phyloP scores from a whole-genome alignment of 306 rosid species.

The Rubus idaeus region DNA sequence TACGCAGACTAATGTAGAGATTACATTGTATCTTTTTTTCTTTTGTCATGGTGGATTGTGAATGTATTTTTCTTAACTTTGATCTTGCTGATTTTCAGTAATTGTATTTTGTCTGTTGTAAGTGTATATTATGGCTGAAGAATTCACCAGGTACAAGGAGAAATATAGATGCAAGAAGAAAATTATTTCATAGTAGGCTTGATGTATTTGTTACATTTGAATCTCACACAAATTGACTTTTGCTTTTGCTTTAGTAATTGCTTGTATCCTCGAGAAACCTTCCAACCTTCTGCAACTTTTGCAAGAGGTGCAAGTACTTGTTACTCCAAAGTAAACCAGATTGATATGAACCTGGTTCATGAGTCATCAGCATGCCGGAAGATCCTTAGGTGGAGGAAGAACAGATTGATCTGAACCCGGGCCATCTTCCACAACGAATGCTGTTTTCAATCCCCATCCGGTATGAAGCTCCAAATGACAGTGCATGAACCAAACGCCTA shows the following conservation, averaged over 20 bases:
- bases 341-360: slow-evolving; percentile 47
- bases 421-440: slow-evolving; percentile 76
- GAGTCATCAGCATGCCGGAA: slow-evolving; percentile 55
- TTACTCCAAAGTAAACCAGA: slow-evolving; percentile 32
- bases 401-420: slow-evolving; percentile 52
- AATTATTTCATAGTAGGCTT: not conserved
- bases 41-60: not conserved
- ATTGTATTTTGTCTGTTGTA: not conserved
- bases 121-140: not conserved
- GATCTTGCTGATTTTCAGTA: not conserved
- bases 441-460: slow-evolving; percentile 84
- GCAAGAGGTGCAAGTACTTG: slow-evolving; percentile 36
- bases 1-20: not conserved
- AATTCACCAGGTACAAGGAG: not conserved
- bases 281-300: slow-evolving; percentile 30
- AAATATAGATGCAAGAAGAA: not conserved
- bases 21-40: not conserved
- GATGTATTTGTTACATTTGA: slow-evolving; percentile 16
- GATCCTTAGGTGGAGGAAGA: slow-evolving; percentile 74
- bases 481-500: slow-evolving; percentile 89
- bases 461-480: slow-evolving; percentile 82
- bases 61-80: not conserved
- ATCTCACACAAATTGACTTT: slow-evolving; percentile 21
- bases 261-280: slow-evolving; percentile 32
- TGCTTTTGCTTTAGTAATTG: slow-evolving; percentile 11